Evolutionary conservation across 148 eudicot species (phyloP).

Genomic region (Arctostaphylos glauca): DNA sequence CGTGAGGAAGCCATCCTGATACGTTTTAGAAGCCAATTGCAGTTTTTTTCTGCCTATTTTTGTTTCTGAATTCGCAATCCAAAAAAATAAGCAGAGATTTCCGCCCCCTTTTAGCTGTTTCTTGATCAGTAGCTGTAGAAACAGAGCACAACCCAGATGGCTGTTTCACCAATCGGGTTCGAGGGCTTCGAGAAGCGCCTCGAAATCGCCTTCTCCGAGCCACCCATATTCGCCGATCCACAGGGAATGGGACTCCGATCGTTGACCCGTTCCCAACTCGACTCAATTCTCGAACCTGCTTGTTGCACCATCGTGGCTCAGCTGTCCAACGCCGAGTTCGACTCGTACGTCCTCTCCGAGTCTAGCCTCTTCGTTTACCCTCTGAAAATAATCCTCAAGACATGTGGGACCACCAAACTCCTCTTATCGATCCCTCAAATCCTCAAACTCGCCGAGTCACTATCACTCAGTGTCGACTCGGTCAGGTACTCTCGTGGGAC

Average conservation of each 20-base stretch:
- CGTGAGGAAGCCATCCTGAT: slow-evolving; percentile 36
- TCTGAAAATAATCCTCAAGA: slow-evolving; percentile 45
- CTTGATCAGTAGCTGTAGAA: background rate
- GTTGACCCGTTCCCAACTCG: slow-evolving; percentile 41
- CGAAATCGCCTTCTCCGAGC: slow-evolving; percentile 37
- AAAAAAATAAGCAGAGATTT: background rate
- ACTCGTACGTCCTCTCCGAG: slow-evolving; percentile 70
- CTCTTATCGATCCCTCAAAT: slow-evolving; percentile 49
- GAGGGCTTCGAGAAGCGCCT: slow-evolving; percentile 62
- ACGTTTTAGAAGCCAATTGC: background rate
- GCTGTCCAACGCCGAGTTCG: slow-evolving; percentile 46
- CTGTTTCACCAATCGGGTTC: slow-evolving; percentile 46
- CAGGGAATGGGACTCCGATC: slow-evolving; percentile 42
- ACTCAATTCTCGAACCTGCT: slow-evolving; percentile 41
- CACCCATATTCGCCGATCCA: slow-evolving; percentile 34
- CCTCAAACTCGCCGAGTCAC: slow-evolving; percentile 36
- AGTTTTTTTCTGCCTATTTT: slow-evolving; percentile 10
- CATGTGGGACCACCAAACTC: slow-evolving; percentile 68
- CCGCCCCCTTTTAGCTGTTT: background rate
- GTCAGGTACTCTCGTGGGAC: slow-evolving; percentile 64
- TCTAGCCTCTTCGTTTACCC: slow-evolving; percentile 62
- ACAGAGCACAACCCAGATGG: slow-evolving; percentile 9
- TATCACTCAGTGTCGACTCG: slow-evolving; percentile 44
- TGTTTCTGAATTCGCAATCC: background rate
- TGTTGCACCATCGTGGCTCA: slow-evolving; percentile 57